Evolutionary conservation across 148 eudicot species (phyloP), one percentile per base, ranked within the genome.

Genomic region (Silene conica): DNA sequence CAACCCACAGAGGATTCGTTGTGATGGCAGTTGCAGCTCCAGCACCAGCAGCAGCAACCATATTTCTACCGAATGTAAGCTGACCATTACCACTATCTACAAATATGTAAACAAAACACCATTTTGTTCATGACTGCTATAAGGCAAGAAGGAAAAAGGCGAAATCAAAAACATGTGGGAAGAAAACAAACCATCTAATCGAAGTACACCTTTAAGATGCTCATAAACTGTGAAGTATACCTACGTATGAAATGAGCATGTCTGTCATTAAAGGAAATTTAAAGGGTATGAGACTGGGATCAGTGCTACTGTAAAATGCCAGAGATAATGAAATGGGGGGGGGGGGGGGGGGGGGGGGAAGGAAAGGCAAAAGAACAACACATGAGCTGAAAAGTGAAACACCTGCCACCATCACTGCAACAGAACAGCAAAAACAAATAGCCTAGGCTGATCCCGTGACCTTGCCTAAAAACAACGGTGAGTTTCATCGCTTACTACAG

Each of bases 1-100:
- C 98, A 80, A 94, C 98, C 98, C 98, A 94, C 79, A 94, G 76
- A 13, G 98, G 98, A 88, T 94, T 94, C 67, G 97, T 85, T 38
- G 87, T 70, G 67, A 87, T 79, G 70, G 97, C 84, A 43, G 97
- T 93, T 73, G 88, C 89, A 69, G 97, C 98, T 74, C 98, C 98
- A 73, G 98, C 98, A 38, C 94, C 92, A 13, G 97, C 84, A 83
- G 98, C 98, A 76, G 92, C 98, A 57, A 93, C 55, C 93, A 93
- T 89, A 82, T 93, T 91, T 70, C 87, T 88, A 68, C 90, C 91
- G 77, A 94, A 71, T 65, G 97, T 45, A 82, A 94, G 96, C 74
- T 87, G 89, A 38, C 81, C 87, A 70, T 59, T 80, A 59, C 72
- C 63, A 76, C 84, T 82, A 65, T 69, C 98, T 94, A 82, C 70